Conservation (phyloP, 2,329 filamentous ascomycete genomes). For the Cyphellophora attinorum region DNA sequence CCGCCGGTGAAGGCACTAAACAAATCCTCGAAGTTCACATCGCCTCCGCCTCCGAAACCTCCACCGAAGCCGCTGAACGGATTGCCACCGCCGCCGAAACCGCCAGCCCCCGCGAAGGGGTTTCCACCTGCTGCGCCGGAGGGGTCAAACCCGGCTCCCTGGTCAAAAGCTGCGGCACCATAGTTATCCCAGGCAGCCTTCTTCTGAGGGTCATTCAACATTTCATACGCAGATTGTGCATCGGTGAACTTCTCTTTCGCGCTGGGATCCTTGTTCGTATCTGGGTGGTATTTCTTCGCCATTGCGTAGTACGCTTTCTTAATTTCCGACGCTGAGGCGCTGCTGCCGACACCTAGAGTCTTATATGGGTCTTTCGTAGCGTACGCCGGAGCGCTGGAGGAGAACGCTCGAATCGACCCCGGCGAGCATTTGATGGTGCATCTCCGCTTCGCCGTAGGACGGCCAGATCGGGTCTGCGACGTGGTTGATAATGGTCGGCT, state of each 20-base stretch:
- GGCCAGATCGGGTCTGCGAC: too few relatives aligned
- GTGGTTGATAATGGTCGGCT: too few relatives aligned
- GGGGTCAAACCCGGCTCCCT: constrained; percentile 67
- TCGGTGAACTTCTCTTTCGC: constrained; percentile 94
- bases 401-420: too few relatives aligned
- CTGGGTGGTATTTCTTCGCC: constrained; percentile 95
- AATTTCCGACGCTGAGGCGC: constrained; percentile 74
- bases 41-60: constrained; percentile 64
- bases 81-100: constrained; percentile 33
- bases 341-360: constrained; percentile 73
- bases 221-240: constrained; percentile 86
- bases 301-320: constrained; percentile 98
- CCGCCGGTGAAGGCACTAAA: constrained; percentile 76
- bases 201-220: constrained; percentile 87
- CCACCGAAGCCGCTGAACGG: constrained; percentile 36
- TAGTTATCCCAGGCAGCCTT: constrained; percentile 86
- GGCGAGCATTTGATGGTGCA: too few relatives aligned
- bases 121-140: constrained; percentile 49
- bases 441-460: too few relatives aligned
- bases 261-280: constrained; percentile 90
- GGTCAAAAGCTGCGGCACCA: constrained; percentile 66
- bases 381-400: constrained; percentile 46
- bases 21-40: constrained; percentile 93
- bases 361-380: constrained; percentile 77
- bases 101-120: constrained; percentile 53